A percentile compares a stretch with the other conserved stretches of the same genome.
Evolutionary conservation across 129 eudicot genomes (phyloP).

Genomic region (Pittosporum tobira): DNA sequence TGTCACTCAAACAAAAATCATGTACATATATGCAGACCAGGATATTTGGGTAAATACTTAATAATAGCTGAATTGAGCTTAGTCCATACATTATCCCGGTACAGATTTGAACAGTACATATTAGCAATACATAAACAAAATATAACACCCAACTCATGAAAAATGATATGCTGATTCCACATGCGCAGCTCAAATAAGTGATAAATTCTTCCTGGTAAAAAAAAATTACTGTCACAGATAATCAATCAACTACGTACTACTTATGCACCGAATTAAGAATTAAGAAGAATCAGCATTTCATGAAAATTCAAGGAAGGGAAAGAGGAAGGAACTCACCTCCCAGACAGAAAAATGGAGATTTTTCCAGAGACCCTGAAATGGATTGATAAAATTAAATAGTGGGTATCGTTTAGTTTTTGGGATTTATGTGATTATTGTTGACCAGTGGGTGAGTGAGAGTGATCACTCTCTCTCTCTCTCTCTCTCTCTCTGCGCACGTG

Average conservation of each 20-base stretch:
- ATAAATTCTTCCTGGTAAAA: too few species aligned
- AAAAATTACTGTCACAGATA: neutral
- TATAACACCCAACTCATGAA: too few species aligned
- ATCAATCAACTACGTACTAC: neutral
- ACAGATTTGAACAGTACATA: neutral
- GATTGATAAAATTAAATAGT: neutral
- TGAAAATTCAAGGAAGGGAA: neutral
- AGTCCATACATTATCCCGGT: neutral
- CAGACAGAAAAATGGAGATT: neutral
- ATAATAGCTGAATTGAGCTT: neutral
- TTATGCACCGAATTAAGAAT: constrained; percentile 1
- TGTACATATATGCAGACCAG: neutral
- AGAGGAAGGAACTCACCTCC: neutral
- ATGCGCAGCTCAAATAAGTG: too few species aligned
- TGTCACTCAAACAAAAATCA: neutral
- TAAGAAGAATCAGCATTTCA: neutral
- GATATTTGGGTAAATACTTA: neutral
- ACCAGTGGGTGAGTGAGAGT: neutral
- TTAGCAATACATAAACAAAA: too few species aligned
- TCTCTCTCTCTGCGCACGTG: too few species aligned
- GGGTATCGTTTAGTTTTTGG: neutral
- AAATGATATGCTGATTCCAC: too few species aligned
- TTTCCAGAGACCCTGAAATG: neutral
- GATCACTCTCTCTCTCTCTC: too few species aligned
- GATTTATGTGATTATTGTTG: constrained; percentile 4